Evolutionary conservation across 148 eudicot genomes (phyloP).

Genomic region (Chenopodium suecicum): DNA sequence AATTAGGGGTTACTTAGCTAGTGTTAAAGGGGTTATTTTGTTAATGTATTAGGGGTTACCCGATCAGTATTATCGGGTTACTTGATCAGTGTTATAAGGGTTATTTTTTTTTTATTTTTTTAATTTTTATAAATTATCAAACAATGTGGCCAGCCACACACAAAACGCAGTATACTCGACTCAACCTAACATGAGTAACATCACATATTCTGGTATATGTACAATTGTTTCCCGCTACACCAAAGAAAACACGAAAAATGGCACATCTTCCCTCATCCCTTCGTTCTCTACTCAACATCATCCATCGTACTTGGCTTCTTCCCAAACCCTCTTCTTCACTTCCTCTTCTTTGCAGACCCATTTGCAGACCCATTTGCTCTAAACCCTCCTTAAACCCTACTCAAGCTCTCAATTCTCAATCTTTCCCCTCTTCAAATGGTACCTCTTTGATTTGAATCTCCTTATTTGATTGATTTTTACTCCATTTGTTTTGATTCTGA

Average conservation of each 20-base stretch:
- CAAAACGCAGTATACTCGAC: too few species aligned
- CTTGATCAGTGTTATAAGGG: too few species aligned
- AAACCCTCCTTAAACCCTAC: slow-evolving; percentile 31
- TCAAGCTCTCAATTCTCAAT: slow-evolving; percentile 24
- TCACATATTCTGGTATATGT: too few species aligned
- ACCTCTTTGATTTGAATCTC: not conserved
- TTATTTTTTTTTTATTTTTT: too few species aligned
- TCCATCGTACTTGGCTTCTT: slow-evolving; percentile 31
- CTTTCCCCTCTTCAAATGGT: slow-evolving; percentile 34
- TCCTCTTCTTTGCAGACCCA: slow-evolving; percentile 29
- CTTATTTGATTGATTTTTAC: not conserved
- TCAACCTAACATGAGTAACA: too few species aligned
- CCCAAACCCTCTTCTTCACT: slow-evolving; percentile 15
- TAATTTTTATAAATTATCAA: too few species aligned
- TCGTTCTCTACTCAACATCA: slow-evolving; percentile 34
- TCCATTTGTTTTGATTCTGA: not conserved
- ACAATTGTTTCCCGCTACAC: not conserved
- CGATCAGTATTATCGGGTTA: too few species aligned
- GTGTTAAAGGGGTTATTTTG: too few species aligned
- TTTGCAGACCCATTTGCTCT: slow-evolving; percentile 28
- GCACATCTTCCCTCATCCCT: slow-evolving; percentile 30
- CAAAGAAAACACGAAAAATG: slow-evolving; percentile 23
- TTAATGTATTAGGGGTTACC: too few species aligned
- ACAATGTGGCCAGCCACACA: too few species aligned
- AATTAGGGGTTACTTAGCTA: too few species aligned